Base-by-base conservation (phyloP, 2,329 filamentous ascomycete genomes). In the Aspergillus piperis region DNA sequence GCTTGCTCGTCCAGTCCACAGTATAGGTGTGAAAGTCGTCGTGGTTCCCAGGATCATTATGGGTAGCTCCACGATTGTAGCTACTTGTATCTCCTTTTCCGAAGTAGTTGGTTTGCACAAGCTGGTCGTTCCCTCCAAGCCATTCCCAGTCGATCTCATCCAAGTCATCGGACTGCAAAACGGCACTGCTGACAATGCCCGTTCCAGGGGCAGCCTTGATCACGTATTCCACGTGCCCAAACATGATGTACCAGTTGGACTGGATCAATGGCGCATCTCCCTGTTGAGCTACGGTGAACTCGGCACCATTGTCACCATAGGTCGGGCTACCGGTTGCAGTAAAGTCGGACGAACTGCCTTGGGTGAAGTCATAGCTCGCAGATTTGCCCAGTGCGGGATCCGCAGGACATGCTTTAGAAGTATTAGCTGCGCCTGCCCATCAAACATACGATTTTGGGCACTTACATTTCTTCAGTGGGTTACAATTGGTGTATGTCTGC, bases 181-280 rank as follows among this genome's bases (percentile, higher is more conserved):
- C 92, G 11, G 95, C 84, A 49, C 92, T 95, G 76, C 91, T 96
- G 66, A 99, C 93, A 69, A 99, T 97, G 61, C 95, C 95, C 8
- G 86, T 88, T 7, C 95, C 95, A 0, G 92, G 89, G 8, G 95
- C 92, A 25, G 91, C 88, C 78, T 94, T 93, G 81, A 97, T 84
- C 32, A 86, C 88, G 67, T 93, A 86, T 66, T 96, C 90, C 72
- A 97, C 90, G 64, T 89, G 90, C 67, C 95, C 95, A 75, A 97
- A 99, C 95, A 99, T 98, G 80, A 99, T 96, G 83, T 97, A 98
- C 86, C 96, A 98, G 70, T 95, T 86, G 62, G 92, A 96, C 65
- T 85, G 84, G 62, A 99, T 86, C 75, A 94, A 90, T 0, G 95
- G 95, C 3, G 92, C 86, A 73, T 99, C 91, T 59, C 94, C 93